Evolutionary conservation across 2,329 filamentous ascomycete genomes (phyloP).

Genomic region (Pyrenophora tritici-repentis): DNA sequence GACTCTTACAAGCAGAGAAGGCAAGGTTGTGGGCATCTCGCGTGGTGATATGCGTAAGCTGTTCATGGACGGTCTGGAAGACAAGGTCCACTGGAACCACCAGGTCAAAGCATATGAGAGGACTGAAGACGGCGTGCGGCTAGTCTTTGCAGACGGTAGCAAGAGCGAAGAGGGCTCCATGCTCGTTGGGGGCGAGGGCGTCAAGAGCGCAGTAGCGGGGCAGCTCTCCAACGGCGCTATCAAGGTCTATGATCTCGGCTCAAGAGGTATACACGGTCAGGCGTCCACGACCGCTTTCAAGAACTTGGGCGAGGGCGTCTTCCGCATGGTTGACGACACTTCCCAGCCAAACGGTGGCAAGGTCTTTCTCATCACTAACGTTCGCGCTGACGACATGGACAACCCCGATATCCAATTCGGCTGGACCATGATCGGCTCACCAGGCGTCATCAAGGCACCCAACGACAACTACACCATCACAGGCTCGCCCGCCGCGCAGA

Average conservation of each 20-base stretch:
- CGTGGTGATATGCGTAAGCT: constrained; percentile 66
- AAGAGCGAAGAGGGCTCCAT: constrained; percentile 63
- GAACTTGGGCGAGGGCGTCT: constrained; percentile 67
- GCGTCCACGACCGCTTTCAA: constrained; percentile 66
- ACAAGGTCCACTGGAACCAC: constrained; percentile 60
- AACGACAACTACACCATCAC: constrained; percentile 65
- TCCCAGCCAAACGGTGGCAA: constrained; percentile 50
- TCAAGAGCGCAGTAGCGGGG: constrained; percentile 64
- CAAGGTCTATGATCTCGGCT: constrained; percentile 67
- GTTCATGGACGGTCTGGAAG: constrained; percentile 63
- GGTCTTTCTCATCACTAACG: constrained; percentile 66
- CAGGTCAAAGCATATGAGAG: constrained; percentile 64
- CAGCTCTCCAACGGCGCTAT: constrained; percentile 63
- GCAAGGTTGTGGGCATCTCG: constrained; percentile 65
- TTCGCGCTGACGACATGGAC: constrained; percentile 64
- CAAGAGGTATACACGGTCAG: constrained; percentile 68
- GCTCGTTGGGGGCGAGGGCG: constrained; percentile 66
- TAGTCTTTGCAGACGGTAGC: constrained; percentile 64
- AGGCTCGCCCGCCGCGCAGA: constrained; percentile 60
- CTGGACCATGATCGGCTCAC: constrained; percentile 66
- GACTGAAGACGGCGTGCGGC: constrained; percentile 59
- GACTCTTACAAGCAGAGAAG: constrained; percentile 57
- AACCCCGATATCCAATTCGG: constrained; percentile 63
- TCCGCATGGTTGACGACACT: constrained; percentile 57
- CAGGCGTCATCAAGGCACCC: constrained; percentile 62